A percentile compares a stretch with the other conserved stretches of the same genome.
These are phyloP conservation scores for Hebeloma cylindrosporum DNA, from an alignment of 768 basidiomycete species.

Conservation along the genomic window DNA sequence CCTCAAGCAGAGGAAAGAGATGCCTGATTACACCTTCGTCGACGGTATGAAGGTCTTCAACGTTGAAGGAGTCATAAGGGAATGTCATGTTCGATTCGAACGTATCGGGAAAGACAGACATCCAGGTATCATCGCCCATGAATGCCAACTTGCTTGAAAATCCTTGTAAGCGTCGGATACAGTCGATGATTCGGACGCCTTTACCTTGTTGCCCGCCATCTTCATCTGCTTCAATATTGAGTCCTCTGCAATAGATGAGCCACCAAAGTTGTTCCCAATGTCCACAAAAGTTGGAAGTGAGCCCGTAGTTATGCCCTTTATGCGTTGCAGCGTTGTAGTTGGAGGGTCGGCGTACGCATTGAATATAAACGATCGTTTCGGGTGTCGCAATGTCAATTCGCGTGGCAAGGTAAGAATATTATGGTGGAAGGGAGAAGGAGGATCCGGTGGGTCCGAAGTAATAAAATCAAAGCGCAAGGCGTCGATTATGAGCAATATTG, in stretches of 20 bases:
- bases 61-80: conserved; percentile 96
- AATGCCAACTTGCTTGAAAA: conserved; percentile 63
- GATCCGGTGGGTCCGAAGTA: conserved; percentile 63
- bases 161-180: conserved; percentile 3
- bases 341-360: conserved; percentile 93
- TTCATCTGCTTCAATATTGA: conserved; percentile 77
- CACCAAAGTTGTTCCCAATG: conserved; percentile 90
- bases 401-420: conserved; percentile 78
- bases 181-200: conserved; percentile 8
- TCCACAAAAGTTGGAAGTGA: conserved; percentile 96
- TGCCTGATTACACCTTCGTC: conserved; percentile 87
- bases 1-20: conserved; percentile 74
- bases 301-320: conserved; percentile 94
- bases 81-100: conserved; percentile 74
- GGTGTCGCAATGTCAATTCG: conserved; percentile 62
- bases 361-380: conserved; percentile 80
- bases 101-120: conserved; percentile 76
- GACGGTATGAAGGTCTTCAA: conserved; percentile 95
- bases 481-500: conserved; percentile 87
- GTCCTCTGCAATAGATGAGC: conserved; percentile 83
- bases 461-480: conserved; percentile 94
- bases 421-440: conserved; percentile 72
- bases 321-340: conserved; percentile 90
- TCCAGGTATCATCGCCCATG: conserved; percentile 98
- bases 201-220: conserved; percentile 58